phyloP scores from a whole-genome alignment of 208 protist species.

The Leishmania tarentolae region DNA sequence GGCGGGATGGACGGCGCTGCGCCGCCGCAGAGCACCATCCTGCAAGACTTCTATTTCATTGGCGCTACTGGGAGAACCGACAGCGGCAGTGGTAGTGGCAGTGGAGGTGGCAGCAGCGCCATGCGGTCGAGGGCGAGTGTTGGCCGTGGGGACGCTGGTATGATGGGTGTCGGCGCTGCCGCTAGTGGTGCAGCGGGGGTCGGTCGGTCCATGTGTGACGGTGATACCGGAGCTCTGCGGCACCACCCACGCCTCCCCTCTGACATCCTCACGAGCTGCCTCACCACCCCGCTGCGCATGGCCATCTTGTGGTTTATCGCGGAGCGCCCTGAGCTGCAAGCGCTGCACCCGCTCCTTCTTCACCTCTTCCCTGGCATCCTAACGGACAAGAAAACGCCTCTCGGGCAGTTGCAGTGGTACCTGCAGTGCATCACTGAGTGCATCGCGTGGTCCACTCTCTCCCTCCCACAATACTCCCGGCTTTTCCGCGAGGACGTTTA shows the following conservation, averaged over 20 bases:
- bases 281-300: slow-evolving; percentile 98
- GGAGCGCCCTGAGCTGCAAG: slow-evolving; percentile 45
- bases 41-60: slow-evolving; percentile 87
- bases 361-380: slow-evolving; percentile 75
- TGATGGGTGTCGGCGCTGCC: slow-evolving; percentile 2
- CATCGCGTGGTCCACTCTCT: slow-evolving; percentile 97
- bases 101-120: slow-evolving; percentile 10
- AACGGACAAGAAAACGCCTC: slow-evolving; percentile 92
- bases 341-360: slow-evolving; percentile 76
- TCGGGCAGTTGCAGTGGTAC: slow-evolving; percentile 99
- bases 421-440: slow-evolving; percentile 99
- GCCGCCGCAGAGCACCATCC: slow-evolving; percentile 24
- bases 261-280: slow-evolving; percentile 99
- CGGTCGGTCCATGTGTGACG: slow-evolving; percentile 1
- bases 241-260: slow-evolving; percentile 77
- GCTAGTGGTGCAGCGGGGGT: neutral
- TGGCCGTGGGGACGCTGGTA: slow-evolving; percentile 8
- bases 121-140: neutral
- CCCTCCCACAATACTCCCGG: slow-evolving; percentile 70
- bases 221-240: slow-evolving; percentile 19
- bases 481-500: slow-evolving; percentile 96
- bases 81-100: slow-evolving; percentile 1
- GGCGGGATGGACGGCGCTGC: slow-evolving; percentile 22
- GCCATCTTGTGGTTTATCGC: slow-evolving; percentile 95
- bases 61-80: slow-evolving; percentile 60